Base-by-base conservation (phyloP, 768 basidiomycete species). In the Suillus paluster region DNA sequence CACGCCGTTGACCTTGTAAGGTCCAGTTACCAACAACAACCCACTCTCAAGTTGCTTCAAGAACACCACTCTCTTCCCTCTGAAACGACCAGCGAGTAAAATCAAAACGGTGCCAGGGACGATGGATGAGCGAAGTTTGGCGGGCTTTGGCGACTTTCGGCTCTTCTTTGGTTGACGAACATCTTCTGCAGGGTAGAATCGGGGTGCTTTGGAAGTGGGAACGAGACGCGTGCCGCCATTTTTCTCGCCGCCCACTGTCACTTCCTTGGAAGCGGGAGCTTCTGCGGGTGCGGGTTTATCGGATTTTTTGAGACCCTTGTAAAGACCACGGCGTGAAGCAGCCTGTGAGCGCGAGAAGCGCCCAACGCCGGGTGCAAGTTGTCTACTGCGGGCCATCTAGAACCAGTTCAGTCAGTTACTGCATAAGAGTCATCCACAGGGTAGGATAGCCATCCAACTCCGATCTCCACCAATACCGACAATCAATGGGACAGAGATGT, bases 1-100 rank as follows among this genome's bases (percentile, higher is more conserved):
- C 50, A 99, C 97, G 76, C 97, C 97, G 80, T 99, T 99, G 77
- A 99, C 77, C 86, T 95, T 97, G 88, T 87, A 98, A 53, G 97
- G 97, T 60, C 97, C 97, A 42, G 96, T 95, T 70, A 99, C 95
- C 79, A 99, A 84, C 72, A 99, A 80, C 73, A 99, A 79, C 59
- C 97, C 97, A 65, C 91, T 91, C 70, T 86, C 85, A 76, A 99
- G 81, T 83, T 96, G 95, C 86, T 97, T 97, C 82, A 99, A 83
- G 81, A 94, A 97, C 61, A 99, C 95, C 67, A 99, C 97, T 59
- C 97, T 89, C 88, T 99, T 99, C 66, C 97, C 97, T 68, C 93
- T 84, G 92, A 94, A 99, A 73, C 95, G 92, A 73, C 97, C 97
- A 64, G 97, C 97, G 71, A 99, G 88, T 70, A 99, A 83, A 79